phyloP scores from a whole-genome alignment of 345 rosid genomes.

The Hibiscus mutabilis region DNA sequence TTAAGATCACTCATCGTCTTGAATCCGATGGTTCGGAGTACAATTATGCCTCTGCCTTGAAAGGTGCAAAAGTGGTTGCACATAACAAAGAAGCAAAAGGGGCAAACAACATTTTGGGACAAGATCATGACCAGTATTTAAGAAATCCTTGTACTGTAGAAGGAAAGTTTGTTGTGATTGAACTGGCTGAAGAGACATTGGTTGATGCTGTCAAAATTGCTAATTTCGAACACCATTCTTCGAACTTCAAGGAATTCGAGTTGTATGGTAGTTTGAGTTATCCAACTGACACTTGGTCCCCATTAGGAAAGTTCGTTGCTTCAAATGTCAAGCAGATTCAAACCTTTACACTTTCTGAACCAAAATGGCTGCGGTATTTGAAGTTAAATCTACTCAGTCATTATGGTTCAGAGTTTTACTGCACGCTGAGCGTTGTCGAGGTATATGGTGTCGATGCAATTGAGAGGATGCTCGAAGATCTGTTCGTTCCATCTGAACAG shows the following conservation, averaged over 20 bases:
- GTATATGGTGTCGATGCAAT: conserved; percentile 89
- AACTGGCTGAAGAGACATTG: conserved; percentile 78
- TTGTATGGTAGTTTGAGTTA: conserved; percentile 71
- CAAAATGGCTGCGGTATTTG: conserved; percentile 91
- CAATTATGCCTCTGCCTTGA: conserved; percentile 70
- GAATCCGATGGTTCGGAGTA: conserved; percentile 87
- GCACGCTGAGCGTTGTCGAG: conserved; percentile 77
- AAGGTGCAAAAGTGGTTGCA: conserved; percentile 83
- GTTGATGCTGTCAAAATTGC: conserved; percentile 86
- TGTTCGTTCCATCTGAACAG: conserved; percentile 48
- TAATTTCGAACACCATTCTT: conserved; percentile 55
- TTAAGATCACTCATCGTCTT: conserved; percentile 64
- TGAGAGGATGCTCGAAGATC: conserved; percentile 92
- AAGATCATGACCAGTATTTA: conserved; percentile 75
- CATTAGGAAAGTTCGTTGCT: conserved; percentile 56
- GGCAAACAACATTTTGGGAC: conserved; percentile 71
- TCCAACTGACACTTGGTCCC: conserved; percentile 64
- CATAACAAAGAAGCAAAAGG: conserved; percentile 92
- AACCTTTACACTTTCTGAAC: conserved; percentile 63
- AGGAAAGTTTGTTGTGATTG: conserved; percentile 73
- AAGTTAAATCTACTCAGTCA: conserved; percentile 65
- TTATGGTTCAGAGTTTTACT: conserved; percentile 92
- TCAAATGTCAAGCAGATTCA: conserved; percentile 74
- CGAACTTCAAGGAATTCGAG: conserved; percentile 48
- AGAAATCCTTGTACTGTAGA: conserved; percentile 79